Base-by-base conservation (phyloP, 495 filamentous ascomycete genomes). In the Daldinia loculata region DNA sequence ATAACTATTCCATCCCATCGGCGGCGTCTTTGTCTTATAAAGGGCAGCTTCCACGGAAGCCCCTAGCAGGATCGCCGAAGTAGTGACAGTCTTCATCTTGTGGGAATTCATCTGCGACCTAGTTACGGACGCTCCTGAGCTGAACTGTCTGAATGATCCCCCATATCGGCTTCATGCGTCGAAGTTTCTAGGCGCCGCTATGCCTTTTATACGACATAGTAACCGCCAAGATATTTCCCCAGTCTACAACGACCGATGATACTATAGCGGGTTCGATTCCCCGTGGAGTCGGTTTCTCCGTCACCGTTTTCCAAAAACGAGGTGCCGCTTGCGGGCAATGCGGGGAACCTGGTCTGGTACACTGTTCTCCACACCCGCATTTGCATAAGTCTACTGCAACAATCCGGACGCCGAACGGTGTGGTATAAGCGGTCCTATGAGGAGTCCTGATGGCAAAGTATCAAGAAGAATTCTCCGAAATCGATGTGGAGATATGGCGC, bases 1-100 rank as follows among this genome's bases (percentile, higher is more conserved):
- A 53, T 88, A 88, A 2, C 82, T 82, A 61, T 86, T 88, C 87
- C 86, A 88, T 38, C 85, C 74, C 74, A 76, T 74, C 22, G 67
- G 74, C 27, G 74, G 74, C 1, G 66, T 48, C 9, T 63, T 59
- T 15, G 67, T 61, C 53, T 66, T 71, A 32, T 71, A 71, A n/a
- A 71, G 51, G n/a, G 41, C 32, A 32, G 71, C 71, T 29, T 63
- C 58, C 9, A 67, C 71, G 17, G 62, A 60, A 27, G 58, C 63
- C 45, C 38, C 62, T n/a, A 74, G 27, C 17, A 74, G 41, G 17
- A 70, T 1, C 8, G 27, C 61, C 36, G 17, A 56, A 24, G 56
- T 7, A 27, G 53, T 62, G 26, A 69, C 17, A 11, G 19, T 67
- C 50, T 64, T 67, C 69, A 71, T 67, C 34, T 9, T 61, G 66